Base-by-base conservation (phyloP, 495 filamentous ascomycete species). In the Penicillium waksmanii region DNA sequence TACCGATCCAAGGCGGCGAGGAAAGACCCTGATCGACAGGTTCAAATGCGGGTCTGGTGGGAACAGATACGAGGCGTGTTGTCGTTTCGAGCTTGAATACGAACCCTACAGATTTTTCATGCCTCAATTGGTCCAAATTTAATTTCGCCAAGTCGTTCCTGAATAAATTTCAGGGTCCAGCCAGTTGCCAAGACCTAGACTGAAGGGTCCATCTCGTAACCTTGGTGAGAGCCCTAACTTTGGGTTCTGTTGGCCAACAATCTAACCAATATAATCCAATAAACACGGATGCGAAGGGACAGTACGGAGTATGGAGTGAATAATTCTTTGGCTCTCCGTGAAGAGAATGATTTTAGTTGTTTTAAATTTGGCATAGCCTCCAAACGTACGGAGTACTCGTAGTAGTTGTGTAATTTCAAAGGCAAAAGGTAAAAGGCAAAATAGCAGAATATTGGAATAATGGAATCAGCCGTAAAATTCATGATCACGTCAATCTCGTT, bases 31-130 rank as follows among this genome's bases (percentile, higher is more conserved):
- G 51, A 40, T 54, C 51, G 51, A 54, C 48, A 46, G 56, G 17
- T 46, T 13, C 9, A 43, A 35, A 23, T 34, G 56, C 38, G 56
- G 56, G 56, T 52, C 56, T 27, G 23, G 56, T 48, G 49, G 49
- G 40, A 21, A 53, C 18, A 40, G 21, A 58, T 58, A 58, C 56
- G 56, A 58, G 56, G 56, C 25, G 40, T 38, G 13, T n/a, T 27
- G 33, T 38, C 15, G 36, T 4, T 38, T n/a, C 5, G 15, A n/a
- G 9, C 25, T 33, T 52, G 48, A 58, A 58, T 58, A 58, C 56
- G 56, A 58, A 48, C 9, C 18, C 8, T 12, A 49, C 25, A 36
- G 13, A 51, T n/a, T 53, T 58, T 58, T 53, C 17, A 46, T 17
- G 18, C 42, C 23, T n/a, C 21, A 27, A 48, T 27, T 25, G 46